These are phyloP conservation scores for Podaxis mareebaensis DNA, from an alignment of 768 basidiomycete species.

Conservation along the genomic window DNA sequence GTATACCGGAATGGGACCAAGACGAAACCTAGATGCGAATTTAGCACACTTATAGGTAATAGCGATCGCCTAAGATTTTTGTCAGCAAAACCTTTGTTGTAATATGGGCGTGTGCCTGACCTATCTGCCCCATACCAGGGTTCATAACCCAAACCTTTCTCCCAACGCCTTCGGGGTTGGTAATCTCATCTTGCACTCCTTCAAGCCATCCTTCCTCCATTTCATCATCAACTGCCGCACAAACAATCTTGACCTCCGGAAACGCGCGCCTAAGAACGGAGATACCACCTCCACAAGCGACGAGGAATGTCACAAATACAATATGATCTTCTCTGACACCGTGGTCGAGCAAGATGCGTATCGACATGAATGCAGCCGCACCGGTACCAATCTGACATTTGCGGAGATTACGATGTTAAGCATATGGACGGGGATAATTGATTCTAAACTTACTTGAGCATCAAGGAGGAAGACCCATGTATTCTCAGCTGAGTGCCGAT, in stretches of 20 bases:
- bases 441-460: constrained; percentile 60
- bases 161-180: constrained; percentile 48
- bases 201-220: constrained; percentile 77
- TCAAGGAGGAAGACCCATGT: constrained; percentile 89
- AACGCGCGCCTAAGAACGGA: constrained; percentile 80
- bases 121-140: constrained; percentile 89
- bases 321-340: constrained; percentile 83
- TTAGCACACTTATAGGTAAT: constrained; percentile 32
- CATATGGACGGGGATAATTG: neutral
- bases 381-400: constrained; percentile 81
- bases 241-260: constrained; percentile 81
- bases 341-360: constrained; percentile 91
- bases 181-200: constrained; percentile 48
- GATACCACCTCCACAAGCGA: constrained; percentile 81
- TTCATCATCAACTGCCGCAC: constrained; percentile 78
- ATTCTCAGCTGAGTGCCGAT: constrained; percentile 60
- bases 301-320: constrained; percentile 87
- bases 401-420: neutral
- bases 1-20: neutral
- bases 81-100: neutral
- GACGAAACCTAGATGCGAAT: neutral
- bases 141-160: constrained; percentile 81
- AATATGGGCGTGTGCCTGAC: constrained; percentile 37
- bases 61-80: constrained; percentile 36
- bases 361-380: constrained; percentile 92